phyloP scores from a whole-genome alignment of 306 rosid genomes.

The Psophocarpus tetragonolobus region DNA sequence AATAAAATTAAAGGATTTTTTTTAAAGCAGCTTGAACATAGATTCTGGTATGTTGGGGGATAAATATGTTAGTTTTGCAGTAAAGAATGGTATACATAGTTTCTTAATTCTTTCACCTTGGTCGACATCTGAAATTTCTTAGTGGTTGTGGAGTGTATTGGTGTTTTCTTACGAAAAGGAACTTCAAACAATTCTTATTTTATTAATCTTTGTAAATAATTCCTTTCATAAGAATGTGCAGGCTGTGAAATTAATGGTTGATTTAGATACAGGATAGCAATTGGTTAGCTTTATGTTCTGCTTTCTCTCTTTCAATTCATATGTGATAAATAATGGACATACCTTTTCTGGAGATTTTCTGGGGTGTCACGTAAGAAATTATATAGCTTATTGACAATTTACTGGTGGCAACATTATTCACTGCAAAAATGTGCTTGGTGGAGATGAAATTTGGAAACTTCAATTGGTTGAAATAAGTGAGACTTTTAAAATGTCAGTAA shows the following conservation, averaged over 20 bases:
- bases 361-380: conserved; percentile 9
- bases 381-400: neutral
- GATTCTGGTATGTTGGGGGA: neutral
- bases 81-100: neutral
- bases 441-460: conserved; percentile 14
- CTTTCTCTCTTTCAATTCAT: neutral
- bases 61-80: neutral
- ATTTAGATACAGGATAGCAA: neutral
- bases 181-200: neutral
- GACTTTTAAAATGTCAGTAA: conserved; percentile 11
- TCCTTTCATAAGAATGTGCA: neutral
- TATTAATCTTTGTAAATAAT: neutral
- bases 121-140: conserved; percentile 19
- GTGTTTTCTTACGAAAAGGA: conserved; percentile 10
- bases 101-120: neutral
- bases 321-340: neutral
- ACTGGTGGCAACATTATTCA: neutral
- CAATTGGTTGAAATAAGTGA: neutral
- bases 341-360: neutral
- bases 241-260: conserved; percentile 10
- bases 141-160: neutral
- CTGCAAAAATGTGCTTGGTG: neutral
- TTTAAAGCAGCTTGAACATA: neutral
- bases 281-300: conserved; percentile 27
- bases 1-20: neutral